These are phyloP conservation scores for Trifolium pratense DNA, from an alignment of 306 rosid genomes.

Conservation along the genomic window DNA sequence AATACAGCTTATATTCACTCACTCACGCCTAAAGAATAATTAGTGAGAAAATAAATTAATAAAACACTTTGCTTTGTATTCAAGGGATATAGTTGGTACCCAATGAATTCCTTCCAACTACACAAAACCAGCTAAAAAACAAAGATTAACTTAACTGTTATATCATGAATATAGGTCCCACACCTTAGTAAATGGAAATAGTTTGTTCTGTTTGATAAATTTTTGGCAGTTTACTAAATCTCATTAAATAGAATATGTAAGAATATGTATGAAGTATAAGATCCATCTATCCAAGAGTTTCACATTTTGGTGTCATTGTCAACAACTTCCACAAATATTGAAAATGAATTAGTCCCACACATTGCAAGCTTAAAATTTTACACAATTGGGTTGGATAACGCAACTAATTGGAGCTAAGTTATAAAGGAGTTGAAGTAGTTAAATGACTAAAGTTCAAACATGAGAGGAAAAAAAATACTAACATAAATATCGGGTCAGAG, in stretches of 20 bases:
- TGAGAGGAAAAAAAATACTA: too few relatives aligned
- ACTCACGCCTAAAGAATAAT: conserved; percentile 26
- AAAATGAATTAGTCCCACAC: background rate
- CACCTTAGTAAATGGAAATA: conserved; percentile 24
- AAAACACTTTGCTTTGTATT: conserved; percentile 44
- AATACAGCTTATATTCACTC: conserved; percentile 34
- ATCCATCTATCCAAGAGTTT: conserved; percentile 12
- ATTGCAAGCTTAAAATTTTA: background rate
- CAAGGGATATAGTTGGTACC: conserved; percentile 55
- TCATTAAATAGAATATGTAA: background rate
- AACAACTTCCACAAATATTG: background rate
- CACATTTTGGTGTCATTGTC: background rate
- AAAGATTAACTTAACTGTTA: conserved; percentile 19
- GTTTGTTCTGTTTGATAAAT: background rate
- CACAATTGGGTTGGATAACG: background rate
- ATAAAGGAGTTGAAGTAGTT: too few relatives aligned
- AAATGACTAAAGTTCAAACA: background rate
- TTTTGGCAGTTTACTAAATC: background rate
- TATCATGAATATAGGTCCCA: conserved; percentile 34
- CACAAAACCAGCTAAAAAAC: conserved; percentile 20
- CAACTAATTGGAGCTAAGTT: too few relatives aligned
- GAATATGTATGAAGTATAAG: background rate
- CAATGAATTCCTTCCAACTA: conserved; percentile 43
- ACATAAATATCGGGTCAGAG: too few relatives aligned
- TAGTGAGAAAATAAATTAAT: conserved; percentile 18